A percentile compares a stretch with the other conserved stretches of the same genome.
phyloP scores from a whole-genome alignment of 768 basidiomycete genomes.

The Lactifluus piperatus region DNA sequence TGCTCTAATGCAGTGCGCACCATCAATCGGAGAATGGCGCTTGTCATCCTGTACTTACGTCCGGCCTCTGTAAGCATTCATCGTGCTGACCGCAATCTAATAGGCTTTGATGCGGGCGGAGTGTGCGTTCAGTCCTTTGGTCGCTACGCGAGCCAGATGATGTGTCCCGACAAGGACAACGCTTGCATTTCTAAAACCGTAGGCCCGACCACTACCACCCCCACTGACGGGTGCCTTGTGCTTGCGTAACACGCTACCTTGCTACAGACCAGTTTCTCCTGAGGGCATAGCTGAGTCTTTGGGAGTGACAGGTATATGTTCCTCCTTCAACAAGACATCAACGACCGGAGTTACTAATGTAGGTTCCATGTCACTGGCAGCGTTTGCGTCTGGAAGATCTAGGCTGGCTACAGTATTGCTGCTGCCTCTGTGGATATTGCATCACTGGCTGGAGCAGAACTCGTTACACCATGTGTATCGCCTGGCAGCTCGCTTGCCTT shows the following conservation, averaged over 20 bases:
- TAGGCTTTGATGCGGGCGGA: not conserved
- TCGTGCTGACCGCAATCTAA: not conserved
- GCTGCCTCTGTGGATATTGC: not conserved
- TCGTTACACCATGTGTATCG: not conserved
- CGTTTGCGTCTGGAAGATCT: not conserved
- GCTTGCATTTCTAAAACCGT: conserved; percentile 1
- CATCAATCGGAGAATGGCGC: not conserved
- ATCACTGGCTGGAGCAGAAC: not conserved
- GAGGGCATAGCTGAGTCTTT: not conserved
- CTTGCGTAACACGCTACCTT: conserved; percentile 17
- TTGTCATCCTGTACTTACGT: not conserved
- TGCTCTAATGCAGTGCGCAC: not conserved
- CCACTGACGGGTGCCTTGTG: conserved; percentile 14
- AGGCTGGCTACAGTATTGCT: too few relatives aligned
- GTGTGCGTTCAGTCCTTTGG: not conserved
- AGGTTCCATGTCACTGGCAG: not conserved
- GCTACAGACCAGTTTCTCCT: not conserved
- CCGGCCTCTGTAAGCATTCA: not conserved
- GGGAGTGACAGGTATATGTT: conserved; percentile 5
- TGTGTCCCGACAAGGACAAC: not conserved
- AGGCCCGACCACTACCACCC: conserved; percentile 10
- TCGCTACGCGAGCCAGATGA: not conserved
- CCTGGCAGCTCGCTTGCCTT: conserved; percentile 8
- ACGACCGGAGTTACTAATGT: not conserved
- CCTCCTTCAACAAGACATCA: conserved; percentile 1